These are phyloP conservation scores for Takashimella koratensis DNA, from an alignment of 1,284 basidiomycete genomes.

Conservation along the genomic window DNA sequence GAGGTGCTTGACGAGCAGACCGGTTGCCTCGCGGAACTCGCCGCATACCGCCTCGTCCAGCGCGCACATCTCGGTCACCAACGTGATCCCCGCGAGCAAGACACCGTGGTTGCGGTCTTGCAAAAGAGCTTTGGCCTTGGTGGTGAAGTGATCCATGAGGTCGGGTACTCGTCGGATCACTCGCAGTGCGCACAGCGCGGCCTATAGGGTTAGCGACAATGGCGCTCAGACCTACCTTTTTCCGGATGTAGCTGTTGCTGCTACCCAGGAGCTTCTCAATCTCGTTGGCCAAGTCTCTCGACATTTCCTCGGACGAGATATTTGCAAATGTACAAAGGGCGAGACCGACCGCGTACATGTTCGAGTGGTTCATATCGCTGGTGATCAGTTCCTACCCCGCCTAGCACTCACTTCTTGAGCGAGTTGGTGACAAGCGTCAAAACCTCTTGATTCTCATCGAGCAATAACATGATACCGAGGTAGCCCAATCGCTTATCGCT, in stretches of 20 bases:
- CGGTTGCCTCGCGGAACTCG: constrained; percentile 91
- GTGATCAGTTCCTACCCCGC: too few relatives aligned
- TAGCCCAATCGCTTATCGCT: constrained; percentile 96
- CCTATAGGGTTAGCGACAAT: constrained; percentile 55
- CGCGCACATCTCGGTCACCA: constrained; percentile 92
- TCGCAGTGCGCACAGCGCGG: constrained; percentile 92
- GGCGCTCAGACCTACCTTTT: constrained; percentile 83
- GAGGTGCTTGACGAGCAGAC: constrained; percentile 88
- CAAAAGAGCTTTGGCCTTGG: constrained; percentile 83
- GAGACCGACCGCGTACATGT: constrained; percentile 97
- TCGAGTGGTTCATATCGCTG: constrained; percentile 99
- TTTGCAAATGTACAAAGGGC: constrained; percentile 98
- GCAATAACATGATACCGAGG: constrained; percentile 92
- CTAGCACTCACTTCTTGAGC: constrained; percentile 95
- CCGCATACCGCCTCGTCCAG: constrained; percentile 68
- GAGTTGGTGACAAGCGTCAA: constrained; percentile 97
- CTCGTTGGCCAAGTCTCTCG: constrained; percentile 91
- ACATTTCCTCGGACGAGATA: constrained; percentile 99
- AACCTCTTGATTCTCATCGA: constrained; percentile 98
- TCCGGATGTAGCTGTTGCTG: constrained; percentile 97
- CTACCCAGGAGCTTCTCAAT: constrained; percentile 96
- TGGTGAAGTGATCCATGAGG: constrained; percentile 86
- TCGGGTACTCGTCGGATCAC: constrained; percentile 97
- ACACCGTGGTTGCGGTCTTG: constrained; percentile 98
- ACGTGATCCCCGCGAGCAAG: constrained; percentile 84